These are phyloP conservation scores for Phytophthora nicotianae DNA, from an alignment of 352 stramenopile species.

Conservation along the genomic window DNA sequence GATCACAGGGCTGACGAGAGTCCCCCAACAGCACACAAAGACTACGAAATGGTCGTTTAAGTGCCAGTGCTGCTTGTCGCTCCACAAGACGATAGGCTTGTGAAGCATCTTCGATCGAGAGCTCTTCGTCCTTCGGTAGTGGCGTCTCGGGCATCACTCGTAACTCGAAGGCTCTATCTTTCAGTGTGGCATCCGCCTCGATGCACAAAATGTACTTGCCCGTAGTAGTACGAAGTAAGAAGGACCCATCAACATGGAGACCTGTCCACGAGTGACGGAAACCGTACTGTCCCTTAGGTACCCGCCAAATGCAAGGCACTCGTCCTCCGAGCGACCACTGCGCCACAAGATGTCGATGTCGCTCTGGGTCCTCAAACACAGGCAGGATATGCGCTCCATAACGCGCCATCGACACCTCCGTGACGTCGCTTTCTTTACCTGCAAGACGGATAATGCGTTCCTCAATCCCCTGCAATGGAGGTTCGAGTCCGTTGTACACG, in stretches of 20 bases:
- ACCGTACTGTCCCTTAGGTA: constrained; percentile 54
- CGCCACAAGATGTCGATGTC: constrained; percentile 53
- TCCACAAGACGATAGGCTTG: constrained; percentile 70
- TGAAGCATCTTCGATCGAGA: constrained; percentile 68
- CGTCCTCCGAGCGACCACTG: constrained; percentile 61
- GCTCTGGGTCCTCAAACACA: constrained; percentile 55
- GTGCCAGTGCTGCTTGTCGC: constrained; percentile 40
- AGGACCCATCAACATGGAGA: constrained; percentile 52
- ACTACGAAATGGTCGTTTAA: constrained; percentile 59
- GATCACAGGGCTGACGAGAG: constrained; percentile 56
- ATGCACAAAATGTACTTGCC: constrained; percentile 72
- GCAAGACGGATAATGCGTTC: constrained; percentile 69
- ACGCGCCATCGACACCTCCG: constrained; percentile 66
- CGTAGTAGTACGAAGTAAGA: constrained; percentile 65
- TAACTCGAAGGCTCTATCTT: constrained; percentile 58
- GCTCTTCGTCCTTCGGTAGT: constrained; percentile 32
- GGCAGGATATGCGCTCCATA: constrained; percentile 72
- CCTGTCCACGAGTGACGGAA: constrained; percentile 66
- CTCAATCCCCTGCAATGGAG: constrained; percentile 53
- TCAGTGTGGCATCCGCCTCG: constrained; percentile 59
- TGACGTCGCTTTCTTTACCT: constrained; percentile 61
- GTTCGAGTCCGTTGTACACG: constrained; percentile 55
- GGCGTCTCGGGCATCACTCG: constrained; percentile 30
- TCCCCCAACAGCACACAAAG: constrained; percentile 65
- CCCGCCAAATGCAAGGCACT: constrained; percentile 63